Conservation (phyloP, 2,329 filamentous ascomycete genomes). For the Tolypocladium inflatum region DNA sequence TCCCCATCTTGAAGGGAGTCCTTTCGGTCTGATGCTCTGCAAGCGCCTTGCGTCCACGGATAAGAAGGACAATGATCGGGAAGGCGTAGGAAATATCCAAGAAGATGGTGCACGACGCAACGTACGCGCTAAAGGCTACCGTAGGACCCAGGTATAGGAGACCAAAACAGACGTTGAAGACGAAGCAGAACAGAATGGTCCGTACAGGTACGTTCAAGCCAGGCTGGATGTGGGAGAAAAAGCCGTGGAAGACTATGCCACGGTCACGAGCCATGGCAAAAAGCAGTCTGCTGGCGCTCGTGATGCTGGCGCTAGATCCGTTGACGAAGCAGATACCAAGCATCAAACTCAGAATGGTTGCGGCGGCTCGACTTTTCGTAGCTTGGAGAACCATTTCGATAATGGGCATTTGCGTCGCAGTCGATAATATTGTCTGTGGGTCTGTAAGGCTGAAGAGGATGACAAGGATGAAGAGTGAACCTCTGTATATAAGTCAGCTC, state of each 20-base stretch:
- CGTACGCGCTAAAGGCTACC: constrained; percentile 37
- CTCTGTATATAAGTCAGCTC: background rate
- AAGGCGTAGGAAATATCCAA: constrained; percentile 35
- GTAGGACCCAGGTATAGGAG: constrained; percentile 35
- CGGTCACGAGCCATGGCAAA: constrained; percentile 37
- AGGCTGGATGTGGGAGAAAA: constrained; percentile 25
- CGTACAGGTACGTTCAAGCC: constrained; percentile 31
- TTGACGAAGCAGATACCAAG: constrained; percentile 34
- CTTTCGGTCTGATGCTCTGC: constrained; percentile 13
- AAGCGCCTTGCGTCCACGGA: constrained; percentile 24
- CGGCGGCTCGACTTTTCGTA: constrained; percentile 26
- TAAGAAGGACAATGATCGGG: constrained; percentile 27
- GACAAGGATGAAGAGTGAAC: constrained; percentile 24
- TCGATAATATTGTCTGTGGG: constrained; percentile 20
- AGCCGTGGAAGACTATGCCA: constrained; percentile 23
- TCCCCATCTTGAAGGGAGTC: constrained; percentile 19
- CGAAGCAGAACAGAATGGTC: constrained; percentile 28
- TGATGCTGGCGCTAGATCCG: constrained; percentile 33
- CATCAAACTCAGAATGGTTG: constrained; percentile 30
- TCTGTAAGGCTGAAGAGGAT: constrained; percentile 32
- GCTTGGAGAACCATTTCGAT: constrained; percentile 33
- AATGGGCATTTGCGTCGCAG: constrained; percentile 34
- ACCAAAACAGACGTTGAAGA: constrained; percentile 34
- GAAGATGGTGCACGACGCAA: constrained; percentile 33
- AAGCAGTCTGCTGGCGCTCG: constrained; percentile 30